Percentiles rank a stretch among this genome's conserved stretches.
Conservation (phyloP, 768 basidiomycete species). For the Trametes sanguinea region DNA sequence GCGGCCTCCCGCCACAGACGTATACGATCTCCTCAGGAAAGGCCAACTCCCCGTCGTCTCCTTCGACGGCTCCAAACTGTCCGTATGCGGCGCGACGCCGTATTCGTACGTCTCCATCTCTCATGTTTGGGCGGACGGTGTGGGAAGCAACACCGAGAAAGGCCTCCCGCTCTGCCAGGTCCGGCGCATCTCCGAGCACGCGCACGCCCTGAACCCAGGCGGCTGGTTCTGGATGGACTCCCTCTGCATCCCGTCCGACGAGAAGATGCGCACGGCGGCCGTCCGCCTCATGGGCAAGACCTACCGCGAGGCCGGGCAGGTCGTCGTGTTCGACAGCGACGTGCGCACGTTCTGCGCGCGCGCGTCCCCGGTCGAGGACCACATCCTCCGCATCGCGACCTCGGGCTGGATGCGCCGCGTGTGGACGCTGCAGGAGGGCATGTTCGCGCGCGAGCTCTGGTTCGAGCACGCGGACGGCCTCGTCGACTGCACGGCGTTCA, state of each 20-base stretch:
- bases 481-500: background rate
- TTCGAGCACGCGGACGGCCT: constrained; percentile 12
- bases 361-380: background rate
- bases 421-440: constrained; percentile 17
- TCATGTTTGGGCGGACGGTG: constrained; percentile 1
- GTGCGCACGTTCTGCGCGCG: constrained; percentile 1
- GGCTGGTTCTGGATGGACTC: constrained; percentile 8
- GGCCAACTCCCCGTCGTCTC: background rate
- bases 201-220: background rate
- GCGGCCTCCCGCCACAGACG: background rate
- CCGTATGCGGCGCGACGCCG: background rate
- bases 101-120: background rate
- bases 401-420: constrained; percentile 16
- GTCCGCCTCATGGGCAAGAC: background rate
- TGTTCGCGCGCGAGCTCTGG: constrained; percentile 10
- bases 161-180: constrained; percentile 12
- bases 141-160: constrained; percentile 7
- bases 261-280: background rate
- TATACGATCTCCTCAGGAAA: background rate
- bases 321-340: constrained; percentile 1
- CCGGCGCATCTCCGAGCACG: background rate
- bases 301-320: background rate
- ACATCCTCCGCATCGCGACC: constrained; percentile 4
- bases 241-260: background rate
- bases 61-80: background rate